Conservation (phyloP, 192 early-diverging fungal species). For the Mortierella hygrophila region DNA sequence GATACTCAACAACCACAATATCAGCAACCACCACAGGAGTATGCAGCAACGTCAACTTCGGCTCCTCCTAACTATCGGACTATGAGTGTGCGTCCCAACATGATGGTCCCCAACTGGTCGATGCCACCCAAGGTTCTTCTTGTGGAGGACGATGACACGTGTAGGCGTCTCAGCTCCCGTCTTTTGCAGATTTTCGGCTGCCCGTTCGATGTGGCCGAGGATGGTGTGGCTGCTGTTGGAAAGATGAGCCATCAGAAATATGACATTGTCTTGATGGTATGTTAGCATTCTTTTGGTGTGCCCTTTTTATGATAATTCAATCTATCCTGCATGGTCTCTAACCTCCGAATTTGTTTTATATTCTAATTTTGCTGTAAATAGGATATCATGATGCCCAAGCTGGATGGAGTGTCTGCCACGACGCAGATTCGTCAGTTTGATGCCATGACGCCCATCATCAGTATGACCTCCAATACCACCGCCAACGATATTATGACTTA, state of each 20-base stretch:
- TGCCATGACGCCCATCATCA: constrained; percentile 74
- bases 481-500: constrained; percentile 72
- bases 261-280: constrained; percentile 80
- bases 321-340: not conserved
- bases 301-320: not conserved
- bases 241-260: constrained; percentile 73
- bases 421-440: constrained; percentile 79
- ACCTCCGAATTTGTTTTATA: not conserved
- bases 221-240: constrained; percentile 75
- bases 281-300: not conserved
- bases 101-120: constrained; percentile 51
- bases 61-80: not conserved
- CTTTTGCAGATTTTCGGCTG: constrained; percentile 74
- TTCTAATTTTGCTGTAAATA: constrained; percentile 20
- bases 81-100: constrained; percentile 4
- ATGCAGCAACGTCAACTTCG: not conserved
- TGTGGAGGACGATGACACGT: constrained; percentile 75
- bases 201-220: constrained; percentile 72
- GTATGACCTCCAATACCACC: constrained; percentile 78
- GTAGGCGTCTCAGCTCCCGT: constrained; percentile 60
- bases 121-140: constrained; percentile 70
- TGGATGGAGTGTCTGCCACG: constrained; percentile 77
- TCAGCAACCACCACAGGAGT: constrained; percentile 14
- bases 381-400: constrained; percentile 81
- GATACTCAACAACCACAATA: constrained; percentile 11